Conservation (phyloP, 106 monocot species). For the Phalaenopsis equestris region DNA sequence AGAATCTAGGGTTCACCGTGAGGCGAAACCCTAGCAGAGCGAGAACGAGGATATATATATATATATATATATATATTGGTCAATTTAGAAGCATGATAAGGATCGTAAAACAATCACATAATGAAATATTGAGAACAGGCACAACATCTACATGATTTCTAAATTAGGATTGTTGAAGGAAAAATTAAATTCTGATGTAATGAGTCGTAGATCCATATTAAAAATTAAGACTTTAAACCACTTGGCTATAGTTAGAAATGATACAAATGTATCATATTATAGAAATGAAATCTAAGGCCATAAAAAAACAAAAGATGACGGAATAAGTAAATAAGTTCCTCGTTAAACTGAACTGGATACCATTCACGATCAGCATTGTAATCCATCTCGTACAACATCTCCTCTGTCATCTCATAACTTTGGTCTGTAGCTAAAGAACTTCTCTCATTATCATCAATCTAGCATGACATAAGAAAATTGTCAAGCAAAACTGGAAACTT, state of each 20-base stretch:
- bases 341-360: slow-evolving; percentile 25
- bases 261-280: not conserved
- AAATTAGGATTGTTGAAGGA: not conserved
- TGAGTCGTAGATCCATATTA: not conserved
- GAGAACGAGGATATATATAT: no score
- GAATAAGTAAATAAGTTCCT: not conserved
- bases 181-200: not conserved
- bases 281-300: not conserved
- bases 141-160: not conserved
- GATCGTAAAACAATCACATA: no score
- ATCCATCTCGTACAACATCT: slow-evolving; percentile 86
- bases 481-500: not conserved
- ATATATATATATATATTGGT: no score
- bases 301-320: not conserved
- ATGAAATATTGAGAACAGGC: not conserved
- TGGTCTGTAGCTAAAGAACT: slow-evolving; percentile 26
- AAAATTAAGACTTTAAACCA: not conserved
- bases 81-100: no score
- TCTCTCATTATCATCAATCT: slow-evolving; percentile 42
- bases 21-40: no score
- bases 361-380: slow-evolving; percentile 92
- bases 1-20: no score
- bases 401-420: slow-evolving; percentile 56
- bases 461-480: slow-evolving; percentile 8
- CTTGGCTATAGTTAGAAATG: not conserved